Conservation (phyloP, 2,329 filamentous ascomycete genomes). For the Alternaria viburni region DNA sequence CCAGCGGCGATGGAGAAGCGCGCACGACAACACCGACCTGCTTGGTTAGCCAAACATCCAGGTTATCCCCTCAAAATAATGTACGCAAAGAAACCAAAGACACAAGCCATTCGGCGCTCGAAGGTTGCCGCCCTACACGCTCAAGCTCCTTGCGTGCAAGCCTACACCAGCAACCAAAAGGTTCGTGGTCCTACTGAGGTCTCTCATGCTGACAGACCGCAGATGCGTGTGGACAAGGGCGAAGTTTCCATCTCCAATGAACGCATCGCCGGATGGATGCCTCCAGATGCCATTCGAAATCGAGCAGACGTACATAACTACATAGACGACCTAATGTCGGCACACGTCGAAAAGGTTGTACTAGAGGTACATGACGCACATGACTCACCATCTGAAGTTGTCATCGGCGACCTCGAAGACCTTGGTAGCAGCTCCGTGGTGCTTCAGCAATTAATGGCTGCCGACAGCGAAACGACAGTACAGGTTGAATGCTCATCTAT, state of each 20-base stretch:
- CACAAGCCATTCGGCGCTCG: neutral
- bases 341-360: neutral
- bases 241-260: neutral
- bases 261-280: constrained; percentile 7
- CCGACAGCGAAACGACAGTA: neutral
- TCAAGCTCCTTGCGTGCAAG: neutral
- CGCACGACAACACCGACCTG: constrained; percentile 5
- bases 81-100: constrained; percentile 7
- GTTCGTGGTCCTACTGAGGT: neutral
- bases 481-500: neutral
- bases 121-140: neutral
- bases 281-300: constrained; percentile 10
- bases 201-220: neutral
- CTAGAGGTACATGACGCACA: constrained; percentile 3
- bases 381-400: neutral
- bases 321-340: neutral
- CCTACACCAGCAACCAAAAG: neutral
- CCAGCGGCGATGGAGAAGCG: constrained; percentile 21
- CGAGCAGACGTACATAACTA: constrained; percentile 5
- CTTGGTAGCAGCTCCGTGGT: neutral
- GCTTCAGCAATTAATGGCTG: neutral
- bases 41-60: constrained; percentile 9
- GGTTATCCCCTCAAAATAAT: constrained; percentile 8
- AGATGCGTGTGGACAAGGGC: neutral
- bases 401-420: neutral